phyloP scores from a whole-genome alignment of 1,139 yeast species.

The Taphrina populina region DNA sequence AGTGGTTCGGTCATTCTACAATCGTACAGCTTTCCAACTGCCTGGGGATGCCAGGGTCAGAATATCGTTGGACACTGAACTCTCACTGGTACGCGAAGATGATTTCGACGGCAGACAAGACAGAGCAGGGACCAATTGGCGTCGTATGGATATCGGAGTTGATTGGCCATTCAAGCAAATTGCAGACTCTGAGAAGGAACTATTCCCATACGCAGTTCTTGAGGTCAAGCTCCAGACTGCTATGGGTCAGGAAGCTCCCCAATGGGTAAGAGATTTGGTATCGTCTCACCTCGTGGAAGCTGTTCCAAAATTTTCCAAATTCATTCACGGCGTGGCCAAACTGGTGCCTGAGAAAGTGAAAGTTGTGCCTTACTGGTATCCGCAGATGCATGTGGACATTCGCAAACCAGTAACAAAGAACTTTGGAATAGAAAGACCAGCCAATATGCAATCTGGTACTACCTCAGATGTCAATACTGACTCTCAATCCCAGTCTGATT shows the following conservation, averaged over 20 bases:
- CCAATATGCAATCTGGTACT: constrained; percentile 47
- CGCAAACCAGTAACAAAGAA: constrained; percentile 77
- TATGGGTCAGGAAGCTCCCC: constrained; percentile 97
- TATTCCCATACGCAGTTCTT: constrained; percentile 95
- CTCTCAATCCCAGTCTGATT: constrained; percentile 46
- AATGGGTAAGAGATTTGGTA: constrained; percentile 91
- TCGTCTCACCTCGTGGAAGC: constrained; percentile 94
- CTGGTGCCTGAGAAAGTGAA: constrained; percentile 77
- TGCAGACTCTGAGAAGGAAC: constrained; percentile 76
- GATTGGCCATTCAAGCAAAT: constrained; percentile 91
- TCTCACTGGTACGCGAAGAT: constrained; percentile 94
- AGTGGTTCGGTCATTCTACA: constrained; percentile 91
- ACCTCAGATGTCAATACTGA: constrained; percentile 44
- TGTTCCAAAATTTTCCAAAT: constrained; percentile 94
- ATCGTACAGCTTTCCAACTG: constrained; percentile 96
- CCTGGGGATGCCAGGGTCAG: constrained; percentile 99
- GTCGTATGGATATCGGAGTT: constrained; percentile 96
- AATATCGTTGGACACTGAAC: constrained; percentile 92
- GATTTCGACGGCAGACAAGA: constrained; percentile 81
- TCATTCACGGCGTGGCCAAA: constrained; percentile 92
- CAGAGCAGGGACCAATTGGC: constrained; percentile 91
- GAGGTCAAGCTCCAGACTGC: constrained; percentile 97
- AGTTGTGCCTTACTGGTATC: constrained; percentile 92
- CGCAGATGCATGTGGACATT: constrained; percentile 96
- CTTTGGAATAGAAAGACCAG: constrained; percentile 63